These are phyloP conservation scores for Myxozyma neotropica DNA, from an alignment of 805 yeast species.

Conservation along the genomic window DNA sequence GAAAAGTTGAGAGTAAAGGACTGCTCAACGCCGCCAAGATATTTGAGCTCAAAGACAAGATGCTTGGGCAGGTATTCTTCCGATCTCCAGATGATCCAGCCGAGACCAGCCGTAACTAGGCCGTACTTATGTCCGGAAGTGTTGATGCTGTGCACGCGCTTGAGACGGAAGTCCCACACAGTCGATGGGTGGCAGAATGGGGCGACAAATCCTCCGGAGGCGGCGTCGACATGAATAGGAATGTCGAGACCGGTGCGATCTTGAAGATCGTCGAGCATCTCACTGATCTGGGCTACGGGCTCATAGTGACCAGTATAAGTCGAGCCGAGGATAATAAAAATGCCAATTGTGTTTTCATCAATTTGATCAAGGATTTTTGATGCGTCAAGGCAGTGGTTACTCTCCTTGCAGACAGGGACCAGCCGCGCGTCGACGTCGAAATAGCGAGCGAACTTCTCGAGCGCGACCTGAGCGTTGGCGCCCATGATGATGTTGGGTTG, in stretches of 20 bases:
- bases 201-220: slow-evolving; percentile 87
- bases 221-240: slow-evolving; percentile 93
- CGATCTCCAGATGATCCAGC: slow-evolving; percentile 88
- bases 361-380: slow-evolving; percentile 60
- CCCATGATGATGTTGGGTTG: slow-evolving; percentile 91
- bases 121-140: slow-evolving; percentile 95
- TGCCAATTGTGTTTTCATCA: slow-evolving; percentile 92
- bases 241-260: slow-evolving; percentile 64
- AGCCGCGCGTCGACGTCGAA: slow-evolving; percentile 87
- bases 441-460: slow-evolving; percentile 91
- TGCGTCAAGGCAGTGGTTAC: slow-evolving; percentile 67
- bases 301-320: slow-evolving; percentile 94
- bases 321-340: slow-evolving; percentile 84
- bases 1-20: slow-evolving; percentile 84
- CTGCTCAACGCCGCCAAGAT: slow-evolving; percentile 86
- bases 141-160: slow-evolving; percentile 81
- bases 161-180: slow-evolving; percentile 80
- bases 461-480: slow-evolving; percentile 88
- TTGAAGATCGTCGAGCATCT: slow-evolving; percentile 71
- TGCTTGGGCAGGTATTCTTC: slow-evolving; percentile 64
- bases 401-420: slow-evolving; percentile 62
- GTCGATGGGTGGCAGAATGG: slow-evolving; percentile 77
- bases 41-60: slow-evolving; percentile 74
- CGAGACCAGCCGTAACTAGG: slow-evolving; percentile 84
- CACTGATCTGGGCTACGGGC: slow-evolving; percentile 61